phyloP scores from a whole-genome alignment of 2,329 filamentous ascomycete species.

The Allantophomopsis lycopodina region DNA sequence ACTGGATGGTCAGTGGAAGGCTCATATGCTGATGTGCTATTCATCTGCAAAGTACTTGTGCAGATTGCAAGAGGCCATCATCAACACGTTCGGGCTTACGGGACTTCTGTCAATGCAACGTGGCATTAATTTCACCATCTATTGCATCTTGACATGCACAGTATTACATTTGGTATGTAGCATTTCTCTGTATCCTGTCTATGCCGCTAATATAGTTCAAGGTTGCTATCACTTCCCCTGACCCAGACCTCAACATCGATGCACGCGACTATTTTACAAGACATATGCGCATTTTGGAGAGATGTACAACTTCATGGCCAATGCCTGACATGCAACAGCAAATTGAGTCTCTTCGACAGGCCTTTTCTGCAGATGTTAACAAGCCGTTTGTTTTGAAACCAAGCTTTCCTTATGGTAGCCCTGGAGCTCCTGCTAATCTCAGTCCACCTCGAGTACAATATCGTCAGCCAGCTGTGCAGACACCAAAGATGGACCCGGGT shows the following conservation, averaged over 20 bases:
- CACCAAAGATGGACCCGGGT: slow-evolving; percentile 21
- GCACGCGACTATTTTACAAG: slow-evolving; percentile 81
- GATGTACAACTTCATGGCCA: slow-evolving; percentile 69
- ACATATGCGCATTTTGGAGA: slow-evolving; percentile 88
- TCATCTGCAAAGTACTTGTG: slow-evolving; percentile 75
- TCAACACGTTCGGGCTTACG: slow-evolving; percentile 62
- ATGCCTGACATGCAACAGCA: slow-evolving; percentile 85
- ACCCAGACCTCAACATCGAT: slow-evolving; percentile 74
- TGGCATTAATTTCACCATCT: slow-evolving; percentile 93
- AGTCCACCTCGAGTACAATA: slow-evolving; percentile 15
- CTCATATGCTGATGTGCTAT: slow-evolving; percentile 78
- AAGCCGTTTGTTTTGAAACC: slow-evolving; percentile 84
- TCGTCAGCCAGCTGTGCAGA: slow-evolving; percentile 9
- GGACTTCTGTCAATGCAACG: slow-evolving; percentile 86
- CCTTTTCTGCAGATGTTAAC: slow-evolving; percentile 75
- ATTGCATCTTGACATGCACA: slow-evolving; percentile 78
- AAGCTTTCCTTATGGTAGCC: slow-evolving; percentile 76
- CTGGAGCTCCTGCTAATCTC: slow-evolving; percentile 21
- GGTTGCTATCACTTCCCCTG: slow-evolving; percentile 88
- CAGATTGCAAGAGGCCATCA: slow-evolving; percentile 70
- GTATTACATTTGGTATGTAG: slow-evolving; percentile 78
- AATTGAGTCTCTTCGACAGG: slow-evolving; percentile 76
- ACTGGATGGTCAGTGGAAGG: slow-evolving; percentile 67
- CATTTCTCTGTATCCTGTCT: slow-evolving; percentile 2
- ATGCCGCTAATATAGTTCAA: slow-evolving; percentile 19